phyloP scores from a whole-genome alignment of 2,329 filamentous ascomycete species.

The Aspergillus bombycis region DNA sequence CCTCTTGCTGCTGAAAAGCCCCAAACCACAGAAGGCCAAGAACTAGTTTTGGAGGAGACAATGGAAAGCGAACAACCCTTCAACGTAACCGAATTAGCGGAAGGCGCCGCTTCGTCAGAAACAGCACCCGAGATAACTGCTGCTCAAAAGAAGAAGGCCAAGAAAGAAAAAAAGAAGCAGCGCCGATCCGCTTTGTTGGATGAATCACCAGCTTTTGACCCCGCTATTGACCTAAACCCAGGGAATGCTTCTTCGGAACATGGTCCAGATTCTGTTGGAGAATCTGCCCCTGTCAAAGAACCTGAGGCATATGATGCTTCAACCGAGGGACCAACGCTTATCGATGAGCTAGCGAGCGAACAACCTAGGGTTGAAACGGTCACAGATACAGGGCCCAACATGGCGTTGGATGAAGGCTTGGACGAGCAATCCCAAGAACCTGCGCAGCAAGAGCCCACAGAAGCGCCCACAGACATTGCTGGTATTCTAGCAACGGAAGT shows the following conservation, averaged over 20 bases:
- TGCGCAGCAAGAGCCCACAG: background rate
- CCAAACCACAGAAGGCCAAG: background rate
- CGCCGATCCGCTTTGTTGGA: conserved; percentile 15
- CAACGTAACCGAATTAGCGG: conserved; percentile 8
- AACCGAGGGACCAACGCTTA: background rate
- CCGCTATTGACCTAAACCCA: background rate
- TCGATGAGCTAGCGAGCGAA: background rate
- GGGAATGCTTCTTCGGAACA: background rate
- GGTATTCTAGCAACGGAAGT: background rate
- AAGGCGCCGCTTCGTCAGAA: conserved; percentile 9
- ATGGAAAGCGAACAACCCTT: conserved; percentile 8
- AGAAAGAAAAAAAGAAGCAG: conserved; percentile 30
- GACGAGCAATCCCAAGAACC: background rate
- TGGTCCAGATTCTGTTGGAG: background rate
- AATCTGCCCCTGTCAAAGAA: conserved; percentile 1
- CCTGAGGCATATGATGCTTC: background rate
- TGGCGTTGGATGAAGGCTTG: background rate
- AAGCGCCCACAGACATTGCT: background rate
- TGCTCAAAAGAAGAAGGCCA: conserved; percentile 30
- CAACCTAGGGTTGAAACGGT: background rate
- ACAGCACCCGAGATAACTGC: conserved; percentile 20
- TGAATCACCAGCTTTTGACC: conserved; percentile 1
- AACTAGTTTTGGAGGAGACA: conserved; percentile 10
- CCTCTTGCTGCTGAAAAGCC: conserved; percentile 10
- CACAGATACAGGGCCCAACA: background rate